These are phyloP conservation scores for Eustoma russellianum DNA, from an alignment of 257 asterid genomes.

Conservation along the genomic window DNA sequence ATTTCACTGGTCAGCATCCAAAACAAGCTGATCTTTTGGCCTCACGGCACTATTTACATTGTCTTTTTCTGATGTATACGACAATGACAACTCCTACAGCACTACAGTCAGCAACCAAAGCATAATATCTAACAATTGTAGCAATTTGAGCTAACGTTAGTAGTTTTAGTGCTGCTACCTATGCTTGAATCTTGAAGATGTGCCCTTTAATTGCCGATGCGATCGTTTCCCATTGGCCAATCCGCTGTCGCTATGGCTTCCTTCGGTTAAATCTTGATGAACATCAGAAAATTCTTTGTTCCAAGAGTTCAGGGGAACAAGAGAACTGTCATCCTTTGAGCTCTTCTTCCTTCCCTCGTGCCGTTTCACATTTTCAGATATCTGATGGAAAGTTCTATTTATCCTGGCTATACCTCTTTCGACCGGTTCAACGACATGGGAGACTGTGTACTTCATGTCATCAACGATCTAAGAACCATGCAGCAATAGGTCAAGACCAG, in stretches of 20 bases:
- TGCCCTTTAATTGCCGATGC: slow-evolving; percentile 28
- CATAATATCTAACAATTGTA: slow-evolving; percentile 4
- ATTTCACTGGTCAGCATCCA: too few species aligned
- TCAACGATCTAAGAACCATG: slow-evolving; percentile 57
- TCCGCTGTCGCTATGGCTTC: slow-evolving; percentile 77
- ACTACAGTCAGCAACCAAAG: not conserved
- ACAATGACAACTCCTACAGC: too few species aligned
- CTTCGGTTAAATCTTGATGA: slow-evolving; percentile 51
- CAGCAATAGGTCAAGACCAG: not conserved
- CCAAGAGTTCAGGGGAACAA: slow-evolving; percentile 68
- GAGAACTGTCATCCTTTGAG: slow-evolving; percentile 73
- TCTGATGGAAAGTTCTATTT: slow-evolving; percentile 70
- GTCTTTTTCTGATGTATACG: not conserved
- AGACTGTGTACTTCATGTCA: slow-evolving; percentile 96
- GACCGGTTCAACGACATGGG: slow-evolving; percentile 88
- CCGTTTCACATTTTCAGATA: slow-evolving; percentile 83
- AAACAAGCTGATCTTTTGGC: too few species aligned
- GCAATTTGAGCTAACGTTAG: not conserved
- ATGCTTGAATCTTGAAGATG: slow-evolving; percentile 36
- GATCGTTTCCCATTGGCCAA: slow-evolving; percentile 36
- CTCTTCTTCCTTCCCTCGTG: slow-evolving; percentile 52
- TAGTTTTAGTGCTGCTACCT: slow-evolving; percentile 19
- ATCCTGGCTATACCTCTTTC: slow-evolving; percentile 89
- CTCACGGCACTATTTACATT: not conserved
- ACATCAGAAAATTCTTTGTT: slow-evolving; percentile 60